phyloP scores from a whole-genome alignment of 1,284 basidiomycete genomes.

The Quambalaria eucalypti region DNA sequence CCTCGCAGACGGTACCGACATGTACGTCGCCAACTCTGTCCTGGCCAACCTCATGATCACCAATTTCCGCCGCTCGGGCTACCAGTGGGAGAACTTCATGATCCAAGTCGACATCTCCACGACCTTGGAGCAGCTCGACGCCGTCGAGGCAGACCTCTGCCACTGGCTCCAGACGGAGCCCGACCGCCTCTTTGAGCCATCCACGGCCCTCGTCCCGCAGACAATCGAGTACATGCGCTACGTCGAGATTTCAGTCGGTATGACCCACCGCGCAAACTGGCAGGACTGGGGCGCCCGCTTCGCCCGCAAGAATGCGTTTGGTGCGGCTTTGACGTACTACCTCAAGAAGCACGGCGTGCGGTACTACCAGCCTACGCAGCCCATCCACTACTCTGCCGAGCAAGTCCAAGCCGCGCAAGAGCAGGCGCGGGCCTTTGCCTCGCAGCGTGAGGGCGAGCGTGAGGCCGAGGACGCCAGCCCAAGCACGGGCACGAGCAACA shows the following conservation, averaged over 20 bases:
- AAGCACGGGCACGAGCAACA: not conserved
- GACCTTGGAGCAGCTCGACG: constrained; percentile 37
- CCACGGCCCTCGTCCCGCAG: constrained; percentile 36
- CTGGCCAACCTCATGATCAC: constrained; percentile 29
- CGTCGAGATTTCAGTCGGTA: constrained; percentile 37
- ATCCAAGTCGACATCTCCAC: constrained; percentile 40
- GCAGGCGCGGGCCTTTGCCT: constrained; percentile 19
- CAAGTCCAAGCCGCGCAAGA: no score
- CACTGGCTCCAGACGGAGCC: constrained; percentile 43
- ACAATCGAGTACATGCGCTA: constrained; percentile 36
- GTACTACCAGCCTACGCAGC: constrained; percentile 30
- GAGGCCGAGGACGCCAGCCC: constrained; percentile 7
- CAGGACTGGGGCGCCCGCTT: constrained; percentile 43
- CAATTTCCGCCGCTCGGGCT: constrained; percentile 38
- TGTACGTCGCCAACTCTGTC: constrained; percentile 38
- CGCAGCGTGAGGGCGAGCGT: constrained; percentile 15
- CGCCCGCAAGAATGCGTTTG: constrained; percentile 37
- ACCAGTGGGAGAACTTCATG: constrained; percentile 36
- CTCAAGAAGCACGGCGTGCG: constrained; percentile 41
- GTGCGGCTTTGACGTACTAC: constrained; percentile 38
- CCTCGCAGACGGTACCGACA: constrained; percentile 33
- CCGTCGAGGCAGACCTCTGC: constrained; percentile 39
- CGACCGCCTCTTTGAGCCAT: constrained; percentile 38
- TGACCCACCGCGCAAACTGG: constrained; percentile 42
- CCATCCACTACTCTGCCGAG: constrained; percentile 35